Evolutionary conservation across 768 basidiomycete species (phyloP), one percentile per base, ranked within the genome.

Genomic region (Leccinum rimulosum): DNA sequence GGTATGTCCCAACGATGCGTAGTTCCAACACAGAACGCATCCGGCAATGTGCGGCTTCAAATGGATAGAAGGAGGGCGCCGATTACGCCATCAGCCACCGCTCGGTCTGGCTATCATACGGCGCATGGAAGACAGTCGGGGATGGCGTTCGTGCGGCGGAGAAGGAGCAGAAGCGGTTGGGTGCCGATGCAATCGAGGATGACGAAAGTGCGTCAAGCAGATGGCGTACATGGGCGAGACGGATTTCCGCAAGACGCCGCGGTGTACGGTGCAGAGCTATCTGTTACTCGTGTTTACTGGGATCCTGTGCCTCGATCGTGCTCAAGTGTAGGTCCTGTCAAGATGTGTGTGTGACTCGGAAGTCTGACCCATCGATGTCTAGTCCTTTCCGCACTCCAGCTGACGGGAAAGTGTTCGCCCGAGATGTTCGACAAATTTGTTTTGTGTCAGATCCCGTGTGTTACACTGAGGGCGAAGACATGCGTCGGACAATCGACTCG

Each of bases 351-450:
- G 17, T 27, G 1, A 33, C 4, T 6, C 1, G 31, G 2, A 22
- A 35, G 15, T 45, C 61, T 66, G 61, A 69, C 47, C 2, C 40
- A 61, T 63, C 36, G 14, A 30, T 4, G 53, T 43, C 15, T 55
- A 97, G 95, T 98, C 79, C 78, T 97, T 73, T 87, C 95, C 48
- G 95, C 95, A 0, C 78, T 97, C 17, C 95, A 97, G 70, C 80
- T 98, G n/a, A 77, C 83, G 7, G 79, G 82, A 15, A 95, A 93
- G 71, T 84, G 91, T 2, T 80, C 77, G 8, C 95, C 95, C 0
- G 95, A 97, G 71, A 77, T 93, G 73, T 85, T 92, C 60, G 95
- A 98, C 77, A 98, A 98, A 70, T 98, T 98, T 65, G 84, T 97
- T 25, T 78, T 96, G 10, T 95, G 94, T 64, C 93, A 95, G 68